Evolutionary conservation across 164 flowering plant species (phyloP), one percentile per base, ranked within the genome.

Genomic region (Akebia trifoliata): DNA sequence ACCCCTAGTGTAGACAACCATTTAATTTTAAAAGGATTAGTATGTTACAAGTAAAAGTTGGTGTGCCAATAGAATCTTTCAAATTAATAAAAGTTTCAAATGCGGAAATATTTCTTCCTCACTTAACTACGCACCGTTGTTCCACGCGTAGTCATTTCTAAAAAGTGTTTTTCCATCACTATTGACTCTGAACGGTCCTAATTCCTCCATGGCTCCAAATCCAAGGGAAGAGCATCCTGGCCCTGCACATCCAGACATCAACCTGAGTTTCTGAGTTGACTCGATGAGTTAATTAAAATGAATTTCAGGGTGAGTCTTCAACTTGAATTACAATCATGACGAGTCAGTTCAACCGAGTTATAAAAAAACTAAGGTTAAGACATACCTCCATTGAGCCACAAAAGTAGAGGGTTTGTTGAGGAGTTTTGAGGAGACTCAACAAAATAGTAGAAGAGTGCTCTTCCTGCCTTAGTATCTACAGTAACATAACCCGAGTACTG

Each of bases 401-500:
- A 61, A 0, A 51, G 21, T 4, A 61, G 40, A 28, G 64, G 64
- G 2, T 61, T 72, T 17, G 65, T 29, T 21, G 69, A 56, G 34
- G 75, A 50, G 47, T 65, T 45, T n/a, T 43, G 46, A 22, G 76
- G 69, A 2, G 80, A 69, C 62, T 78, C 78, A 0, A 61, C 80
- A 30, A 78, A 74, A 47, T 78, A 76, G 49, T 78, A 76, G 62
- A 78, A 78, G 45, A 80, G 64, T n/a, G 82, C 78, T 53, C 84
- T 65, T 49, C 81, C 83, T 8, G 72, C 69, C 24, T 35, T 42
- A 0, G 72, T 68, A 48, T 78, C 79, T 2, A 83, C 79, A 0
- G 80, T 78, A 8, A 83, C 74, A 52, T 78, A 78, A 2, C 88
- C 85, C 2, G 76, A 54, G 52, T 78, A 83, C 66, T 81, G 89